Conservation (phyloP, 2,329 filamentous ascomycete genomes). For the Hypoxylon sp. region DNA sequence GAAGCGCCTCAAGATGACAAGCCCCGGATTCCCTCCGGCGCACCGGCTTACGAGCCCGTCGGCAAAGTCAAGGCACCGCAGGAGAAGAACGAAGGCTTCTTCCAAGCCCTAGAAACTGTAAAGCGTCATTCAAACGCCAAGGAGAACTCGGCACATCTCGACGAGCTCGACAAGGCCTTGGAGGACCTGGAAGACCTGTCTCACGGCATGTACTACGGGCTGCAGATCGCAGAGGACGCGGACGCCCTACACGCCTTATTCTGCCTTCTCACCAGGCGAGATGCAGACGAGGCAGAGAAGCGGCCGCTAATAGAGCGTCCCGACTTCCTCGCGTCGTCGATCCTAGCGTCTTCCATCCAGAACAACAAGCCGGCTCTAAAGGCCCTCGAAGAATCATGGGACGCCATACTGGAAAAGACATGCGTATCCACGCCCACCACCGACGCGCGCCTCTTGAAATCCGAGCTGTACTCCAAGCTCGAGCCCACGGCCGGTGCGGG, state of each 20-base stretch:
- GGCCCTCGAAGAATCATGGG: constrained; percentile 66
- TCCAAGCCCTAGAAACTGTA: constrained; percentile 64
- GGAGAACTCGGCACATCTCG: constrained; percentile 42
- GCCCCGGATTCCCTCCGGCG: constrained; percentile 61
- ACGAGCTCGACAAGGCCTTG: constrained; percentile 65
- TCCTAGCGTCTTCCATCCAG: constrained; percentile 71
- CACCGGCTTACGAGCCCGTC: constrained; percentile 70
- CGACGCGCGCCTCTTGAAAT: constrained; percentile 50
- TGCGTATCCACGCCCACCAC: constrained; percentile 52
- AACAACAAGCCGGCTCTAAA: constrained; percentile 75
- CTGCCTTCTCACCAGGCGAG: constrained; percentile 65
- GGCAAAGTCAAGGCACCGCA: constrained; percentile 70
- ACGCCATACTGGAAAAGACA: constrained; percentile 56
- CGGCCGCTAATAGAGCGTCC: constrained; percentile 50
- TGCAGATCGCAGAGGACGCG: constrained; percentile 71
- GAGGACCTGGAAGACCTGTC: constrained; percentile 73
- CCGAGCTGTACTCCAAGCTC: constrained; percentile 61
- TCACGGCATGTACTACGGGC: constrained; percentile 79
- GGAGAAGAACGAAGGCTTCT: constrained; percentile 60
- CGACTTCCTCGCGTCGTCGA: constrained; percentile 69
- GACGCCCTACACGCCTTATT: constrained; percentile 69
- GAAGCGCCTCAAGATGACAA: constrained; percentile 53
- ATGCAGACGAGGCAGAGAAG: constrained; percentile 40
- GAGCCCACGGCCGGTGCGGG: constrained; percentile 46
- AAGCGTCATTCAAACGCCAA: constrained; percentile 57